Base-by-base conservation (phyloP, 2,329 filamentous ascomycete species). In the Pyrenophora tritici-repentis region DNA sequence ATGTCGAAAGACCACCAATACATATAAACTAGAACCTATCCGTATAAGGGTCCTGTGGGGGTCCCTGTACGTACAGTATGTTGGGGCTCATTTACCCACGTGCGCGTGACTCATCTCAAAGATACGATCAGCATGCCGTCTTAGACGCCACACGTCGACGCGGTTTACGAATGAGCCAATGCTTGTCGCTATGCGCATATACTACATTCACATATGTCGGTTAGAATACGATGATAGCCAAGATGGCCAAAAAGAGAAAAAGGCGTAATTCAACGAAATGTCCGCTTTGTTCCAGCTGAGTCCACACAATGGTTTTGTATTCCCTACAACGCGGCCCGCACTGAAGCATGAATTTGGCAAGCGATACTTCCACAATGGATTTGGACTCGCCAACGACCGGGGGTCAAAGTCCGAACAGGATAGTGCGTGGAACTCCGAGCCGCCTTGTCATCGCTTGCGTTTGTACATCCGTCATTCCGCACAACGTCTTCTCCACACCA, bases 101-200 rank as follows among this genome's bases (percentile, higher is more conserved):
- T 22, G 13, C 26, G 26, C 26, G 26, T 22, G 13, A 10, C 16
- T 38, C 42, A 49, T 49, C 12, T 42, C 41, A 17, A 29, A 22
- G 20, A 47, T 31, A 49, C 44, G 48, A 42, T 29, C 47, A 46
- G 29, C 36, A 44, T 18, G 31, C 53, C 33, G 24, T 45, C 12
- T 29, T 40, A 22, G 20, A 45, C 43, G 47, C 47, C 52, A 46
- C 24, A 41, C 10, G 20, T 12, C 33, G 16, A 44, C 24, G 42
- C 42, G 42, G 36, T 13, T 13, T 17, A 6, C 22, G 22, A 29
- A 10, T 4, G 12, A 37, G n/a, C 33, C 42, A 22, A 20, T 29
- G 22, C 16, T 7, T 9, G 9, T 9, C 16, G 36, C 22, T 29
- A 36, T 16, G 24, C 35, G 18, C 40, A 33, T 14, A 32, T 6